Conservation (phyloP, 2,329 filamentous ascomycete genomes). For the Trichoderma asperellum region DNA sequence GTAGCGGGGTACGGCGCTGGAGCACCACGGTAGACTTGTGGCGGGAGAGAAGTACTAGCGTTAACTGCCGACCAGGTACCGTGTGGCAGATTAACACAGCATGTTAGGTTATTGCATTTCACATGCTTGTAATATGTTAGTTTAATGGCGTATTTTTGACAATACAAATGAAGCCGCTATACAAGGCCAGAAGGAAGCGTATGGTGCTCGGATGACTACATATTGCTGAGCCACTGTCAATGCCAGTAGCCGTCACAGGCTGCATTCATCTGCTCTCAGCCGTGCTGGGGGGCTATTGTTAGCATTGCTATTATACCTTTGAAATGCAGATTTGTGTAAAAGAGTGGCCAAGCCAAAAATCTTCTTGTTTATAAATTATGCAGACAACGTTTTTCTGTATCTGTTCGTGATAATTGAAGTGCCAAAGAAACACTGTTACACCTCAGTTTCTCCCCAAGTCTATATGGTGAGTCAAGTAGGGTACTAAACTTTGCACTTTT, state of each 20-base stretch:
- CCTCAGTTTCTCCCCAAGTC: background rate
- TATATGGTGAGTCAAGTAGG: background rate
- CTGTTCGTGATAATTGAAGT: background rate
- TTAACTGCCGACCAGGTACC: background rate
- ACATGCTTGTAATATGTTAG: background rate
- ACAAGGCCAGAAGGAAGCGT: too few species aligned
- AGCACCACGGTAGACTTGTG: background rate
- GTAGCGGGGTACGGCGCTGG: constrained; percentile 19
- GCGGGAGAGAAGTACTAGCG: background rate
- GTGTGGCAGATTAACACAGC: background rate
- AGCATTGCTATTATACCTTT: background rate
- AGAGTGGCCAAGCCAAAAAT: background rate
- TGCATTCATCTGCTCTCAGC: background rate
- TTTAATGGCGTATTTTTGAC: background rate
- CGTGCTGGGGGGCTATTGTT: background rate
- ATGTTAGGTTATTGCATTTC: background rate
- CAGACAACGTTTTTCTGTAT: too few species aligned
- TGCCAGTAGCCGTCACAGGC: background rate
- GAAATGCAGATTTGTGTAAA: background rate
- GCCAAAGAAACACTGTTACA: background rate
- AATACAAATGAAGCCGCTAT: too few species aligned
- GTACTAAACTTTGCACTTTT: background rate
- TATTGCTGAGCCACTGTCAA: background rate
- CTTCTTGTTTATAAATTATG: too few species aligned
- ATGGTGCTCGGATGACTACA: background rate